Evolutionary conservation across 2,329 filamentous ascomycete species (phyloP).

Genomic region (Orbilia brochopaga): DNA sequence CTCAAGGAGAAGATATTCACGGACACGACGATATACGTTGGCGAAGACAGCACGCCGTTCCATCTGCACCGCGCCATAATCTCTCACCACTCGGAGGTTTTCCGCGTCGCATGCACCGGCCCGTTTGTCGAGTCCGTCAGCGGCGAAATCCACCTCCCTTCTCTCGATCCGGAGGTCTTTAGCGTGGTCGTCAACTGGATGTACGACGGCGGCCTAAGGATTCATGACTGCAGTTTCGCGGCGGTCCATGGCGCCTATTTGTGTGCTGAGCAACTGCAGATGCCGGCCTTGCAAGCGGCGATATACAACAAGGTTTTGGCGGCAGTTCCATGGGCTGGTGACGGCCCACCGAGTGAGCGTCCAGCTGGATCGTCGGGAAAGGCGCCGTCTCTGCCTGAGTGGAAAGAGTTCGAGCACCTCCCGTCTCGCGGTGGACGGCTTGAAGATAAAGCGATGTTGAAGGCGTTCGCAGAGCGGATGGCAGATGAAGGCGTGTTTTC

Average conservation of each 20-base stretch:
- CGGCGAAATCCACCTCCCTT: neutral
- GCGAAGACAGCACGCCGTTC: neutral
- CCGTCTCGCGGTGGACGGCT: too few relatives aligned
- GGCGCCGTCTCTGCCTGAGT: too few relatives aligned
- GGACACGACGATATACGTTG: neutral
- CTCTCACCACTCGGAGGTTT: neutral
- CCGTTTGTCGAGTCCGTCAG: neutral
- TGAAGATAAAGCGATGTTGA: neutral
- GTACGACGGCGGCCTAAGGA: slow-evolving; percentile 5
- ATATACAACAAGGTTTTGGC: neutral
- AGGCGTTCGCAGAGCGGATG: neutral
- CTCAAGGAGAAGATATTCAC: neutral
- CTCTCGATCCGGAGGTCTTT: neutral
- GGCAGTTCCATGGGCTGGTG: neutral
- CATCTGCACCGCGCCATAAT: neutral
- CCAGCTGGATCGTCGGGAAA: too few relatives aligned
- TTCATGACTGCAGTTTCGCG: neutral
- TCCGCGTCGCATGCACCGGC: neutral
- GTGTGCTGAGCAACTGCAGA: slow-evolving; percentile 6
- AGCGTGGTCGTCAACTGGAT: slow-evolving; percentile 2
- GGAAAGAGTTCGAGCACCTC: too few relatives aligned
- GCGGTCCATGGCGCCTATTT: neutral
- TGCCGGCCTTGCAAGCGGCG: neutral
- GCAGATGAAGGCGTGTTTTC: neutral
- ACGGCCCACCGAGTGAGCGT: neutral